Percentiles rank a stretch among this genome's conserved stretches.
These are phyloP conservation scores for Fraxinus sp. DNA, from an alignment of 305 asterid genomes.

Conservation along the genomic window DNA sequence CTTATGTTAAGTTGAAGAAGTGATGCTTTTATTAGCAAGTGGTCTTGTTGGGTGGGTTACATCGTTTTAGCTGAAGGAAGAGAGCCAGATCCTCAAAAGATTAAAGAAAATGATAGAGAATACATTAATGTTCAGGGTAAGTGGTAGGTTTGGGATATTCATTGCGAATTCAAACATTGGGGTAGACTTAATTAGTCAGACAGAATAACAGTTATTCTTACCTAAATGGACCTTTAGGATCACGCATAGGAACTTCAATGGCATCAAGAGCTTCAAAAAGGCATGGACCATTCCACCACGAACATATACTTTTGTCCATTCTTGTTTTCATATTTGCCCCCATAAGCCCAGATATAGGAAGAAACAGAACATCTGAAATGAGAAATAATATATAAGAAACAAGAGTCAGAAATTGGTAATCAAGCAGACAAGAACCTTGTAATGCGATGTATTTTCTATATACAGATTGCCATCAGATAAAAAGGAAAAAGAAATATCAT, in stretches of 20 bases:
- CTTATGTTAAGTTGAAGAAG: background rate
- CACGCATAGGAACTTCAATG: conserved; percentile 71
- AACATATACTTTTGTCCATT: conserved; percentile 57
- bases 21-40: background rate
- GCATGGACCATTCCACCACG: conserved; percentile 90
- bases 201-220: conserved; percentile 23
- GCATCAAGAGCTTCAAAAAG: conserved; percentile 90
- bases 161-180: background rate
- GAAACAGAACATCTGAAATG: conserved; percentile 78
- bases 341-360: conserved; percentile 83
- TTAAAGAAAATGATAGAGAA: background rate
- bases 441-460: background rate
- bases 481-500: background rate
- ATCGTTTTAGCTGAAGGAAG: background rate
- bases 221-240: conserved; percentile 93
- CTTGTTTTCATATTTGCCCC: conserved; percentile 74
- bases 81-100: background rate
- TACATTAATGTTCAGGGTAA: background rate
- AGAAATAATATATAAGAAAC: conserved; percentile 3
- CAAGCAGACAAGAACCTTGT: background rate
- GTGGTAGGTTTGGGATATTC: background rate
- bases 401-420: background rate
- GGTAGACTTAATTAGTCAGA: conserved; percentile 1
- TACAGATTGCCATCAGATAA: background rate
- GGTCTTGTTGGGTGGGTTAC: background rate